phyloP scores from a whole-genome alignment of 345 rosid genomes.

The Salix arbutifolia region DNA sequence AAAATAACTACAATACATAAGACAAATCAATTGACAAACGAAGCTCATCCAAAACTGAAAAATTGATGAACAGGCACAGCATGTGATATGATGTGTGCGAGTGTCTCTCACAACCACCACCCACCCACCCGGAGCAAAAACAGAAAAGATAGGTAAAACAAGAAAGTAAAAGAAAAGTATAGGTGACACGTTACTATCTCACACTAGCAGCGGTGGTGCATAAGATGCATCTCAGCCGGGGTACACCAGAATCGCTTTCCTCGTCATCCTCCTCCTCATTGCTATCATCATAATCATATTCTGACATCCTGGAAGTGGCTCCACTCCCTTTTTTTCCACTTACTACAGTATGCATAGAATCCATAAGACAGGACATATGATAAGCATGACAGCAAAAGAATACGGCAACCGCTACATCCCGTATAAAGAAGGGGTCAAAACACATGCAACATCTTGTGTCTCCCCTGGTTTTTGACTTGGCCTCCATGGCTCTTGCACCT shows the following conservation, averaged over 20 bases:
- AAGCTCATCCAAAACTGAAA: conserved; percentile 1
- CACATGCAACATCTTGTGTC: conserved; percentile 93
- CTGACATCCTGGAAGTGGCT: conserved; percentile 30
- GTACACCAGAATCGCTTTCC: conserved; percentile 34
- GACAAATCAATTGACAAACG: conserved; percentile 7
- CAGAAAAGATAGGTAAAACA: background rate
- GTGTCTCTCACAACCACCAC: background rate
- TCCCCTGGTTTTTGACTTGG: conserved; percentile 84
- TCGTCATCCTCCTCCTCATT: conserved; percentile 45
- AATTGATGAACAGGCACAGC: background rate
- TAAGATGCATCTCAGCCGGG: conserved; percentile 77
- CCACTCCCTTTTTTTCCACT: conserved; percentile 34
- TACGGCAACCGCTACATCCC: conserved; percentile 60
- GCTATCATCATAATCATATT: conserved; percentile 38
- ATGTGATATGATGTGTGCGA: background rate
- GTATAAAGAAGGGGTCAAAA: conserved; percentile 81
- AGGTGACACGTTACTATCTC: conserved; percentile 18
- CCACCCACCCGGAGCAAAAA: background rate
- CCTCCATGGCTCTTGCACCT: conserved; percentile 52
- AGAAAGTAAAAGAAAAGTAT: too few relatives aligned
- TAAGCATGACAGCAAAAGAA: conserved; percentile 98
- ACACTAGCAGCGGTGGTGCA: conserved; percentile 91
- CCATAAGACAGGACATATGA: conserved; percentile 77
- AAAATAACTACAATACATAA: background rate
- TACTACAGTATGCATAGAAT: conserved; percentile 55